Percentiles rank a stretch among this genome's conserved stretches.
Conservation (phyloP, 805 yeast species). For the Lipomyces spencermartinsiae region DNA sequence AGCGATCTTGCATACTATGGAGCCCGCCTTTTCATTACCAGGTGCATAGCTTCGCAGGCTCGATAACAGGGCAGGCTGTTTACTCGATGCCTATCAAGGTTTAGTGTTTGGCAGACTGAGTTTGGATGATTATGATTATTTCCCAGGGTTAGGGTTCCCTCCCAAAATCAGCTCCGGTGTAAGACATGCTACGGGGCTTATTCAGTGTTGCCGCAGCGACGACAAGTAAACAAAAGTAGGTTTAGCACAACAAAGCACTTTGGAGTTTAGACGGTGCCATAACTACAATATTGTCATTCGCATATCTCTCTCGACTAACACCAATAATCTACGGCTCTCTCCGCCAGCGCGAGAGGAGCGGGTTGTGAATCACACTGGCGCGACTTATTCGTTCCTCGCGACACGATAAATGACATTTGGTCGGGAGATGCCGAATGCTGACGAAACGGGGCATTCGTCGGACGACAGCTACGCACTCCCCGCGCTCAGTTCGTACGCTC, state of each 20-base stretch:
- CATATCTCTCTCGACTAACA: background rate
- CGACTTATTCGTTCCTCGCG: background rate
- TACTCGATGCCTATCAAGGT: background rate
- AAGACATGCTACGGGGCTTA: too few relatives aligned
- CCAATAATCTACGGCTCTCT: background rate
- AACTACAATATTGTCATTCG: background rate
- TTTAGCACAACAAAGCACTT: background rate
- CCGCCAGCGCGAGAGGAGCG: background rate
- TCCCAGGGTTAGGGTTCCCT: too few relatives aligned
- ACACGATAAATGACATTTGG: background rate
- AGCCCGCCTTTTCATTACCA: background rate
- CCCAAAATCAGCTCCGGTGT: too few relatives aligned
- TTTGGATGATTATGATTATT: too few relatives aligned
- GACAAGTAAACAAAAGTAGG: background rate
- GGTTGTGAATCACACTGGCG: background rate
- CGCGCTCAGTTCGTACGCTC: conserved; percentile 62
- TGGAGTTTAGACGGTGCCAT: background rate
- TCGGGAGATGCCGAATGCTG: conserved; percentile 14
- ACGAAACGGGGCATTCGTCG: conserved; percentile 28
- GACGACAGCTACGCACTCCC: conserved; percentile 65
- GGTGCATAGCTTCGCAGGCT: background rate
- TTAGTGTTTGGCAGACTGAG: background rate
- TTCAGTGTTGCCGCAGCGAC: background rate
- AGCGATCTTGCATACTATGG: background rate
- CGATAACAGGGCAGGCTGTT: background rate